Evolutionary conservation across 108 stramenopile species (phyloP).

Genomic region (Asterionellopsis glacialis): DNA sequence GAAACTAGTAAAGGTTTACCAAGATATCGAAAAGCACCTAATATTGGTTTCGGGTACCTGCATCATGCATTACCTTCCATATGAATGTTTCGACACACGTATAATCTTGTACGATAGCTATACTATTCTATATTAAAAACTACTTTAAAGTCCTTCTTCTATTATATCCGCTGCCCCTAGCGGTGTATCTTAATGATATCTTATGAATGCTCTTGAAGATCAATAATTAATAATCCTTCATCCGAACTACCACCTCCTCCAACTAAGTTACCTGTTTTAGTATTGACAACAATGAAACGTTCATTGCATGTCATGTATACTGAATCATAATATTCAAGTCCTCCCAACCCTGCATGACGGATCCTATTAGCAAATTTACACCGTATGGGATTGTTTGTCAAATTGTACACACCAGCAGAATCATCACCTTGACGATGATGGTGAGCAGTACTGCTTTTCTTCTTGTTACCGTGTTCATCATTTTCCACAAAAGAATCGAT

Average conservation of each 20-base stretch:
- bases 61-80: too few species aligned
- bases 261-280: slow-evolving; percentile 54
- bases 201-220: slow-evolving; percentile 31
- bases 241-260: slow-evolving; percentile 16
- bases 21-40: too few species aligned
- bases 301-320: slow-evolving; percentile 62
- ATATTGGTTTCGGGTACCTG: too few species aligned
- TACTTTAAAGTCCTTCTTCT: too few species aligned
- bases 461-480: neutral
- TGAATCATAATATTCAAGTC: slow-evolving; percentile 47
- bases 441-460: neutral
- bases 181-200: too few species aligned
- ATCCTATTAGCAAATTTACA: slow-evolving; percentile 49
- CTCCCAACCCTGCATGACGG: slow-evolving; percentile 57
- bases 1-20: too few species aligned
- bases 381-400: slow-evolving; percentile 4
- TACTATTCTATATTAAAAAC: too few species aligned
- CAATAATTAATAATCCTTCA: slow-evolving; percentile 61
- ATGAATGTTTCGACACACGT: too few species aligned
- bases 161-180: too few species aligned
- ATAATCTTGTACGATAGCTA: too few species aligned
- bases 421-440: slow-evolving; percentile 5
- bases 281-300: slow-evolving; percentile 60
- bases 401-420: slow-evolving; percentile 18
- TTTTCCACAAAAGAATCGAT: slow-evolving; percentile 1